Percentiles rank a stretch among this genome's conserved stretches.
phyloP scores from a whole-genome alignment of 2,329 filamentous ascomycete species.

The Ustilaginoidea virens region DNA sequence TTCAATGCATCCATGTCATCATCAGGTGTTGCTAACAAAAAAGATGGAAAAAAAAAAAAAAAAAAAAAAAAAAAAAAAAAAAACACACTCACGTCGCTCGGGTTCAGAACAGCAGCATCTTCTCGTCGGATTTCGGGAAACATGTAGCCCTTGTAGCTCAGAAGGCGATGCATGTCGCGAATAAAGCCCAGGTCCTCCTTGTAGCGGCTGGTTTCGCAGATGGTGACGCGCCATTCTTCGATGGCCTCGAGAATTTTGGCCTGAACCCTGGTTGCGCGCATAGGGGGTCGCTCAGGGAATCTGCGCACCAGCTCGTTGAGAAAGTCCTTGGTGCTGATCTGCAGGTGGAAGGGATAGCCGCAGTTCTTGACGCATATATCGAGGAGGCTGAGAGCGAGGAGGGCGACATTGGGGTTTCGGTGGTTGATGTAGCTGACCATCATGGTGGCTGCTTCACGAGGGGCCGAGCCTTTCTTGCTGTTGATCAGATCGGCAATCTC shows the following conservation, averaged over 20 bases:
- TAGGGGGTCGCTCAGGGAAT: slow-evolving; percentile 84
- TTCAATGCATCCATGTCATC: too few species aligned
- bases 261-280: slow-evolving; percentile 77
- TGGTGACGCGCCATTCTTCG: slow-evolving; percentile 95
- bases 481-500: slow-evolving; percentile 96
- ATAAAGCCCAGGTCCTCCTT: slow-evolving; percentile 96
- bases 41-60: too few species aligned
- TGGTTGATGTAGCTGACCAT: slow-evolving; percentile 95
- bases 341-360: slow-evolving; percentile 95
- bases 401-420: slow-evolving; percentile 85
- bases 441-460: slow-evolving; percentile 82
- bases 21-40: too few species aligned
- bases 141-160: slow-evolving; percentile 93
- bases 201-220: slow-evolving; percentile 95
- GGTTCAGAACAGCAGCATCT: slow-evolving; percentile 91
- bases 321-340: slow-evolving; percentile 98
- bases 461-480: slow-evolving; percentile 88
- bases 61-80: too few species aligned
- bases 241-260: slow-evolving; percentile 87
- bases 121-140: slow-evolving; percentile 88
- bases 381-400: slow-evolving; percentile 80
- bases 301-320: slow-evolving; percentile 93
- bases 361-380: slow-evolving; percentile 99
- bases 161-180: slow-evolving; percentile 86
- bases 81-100: slow-evolving; percentile 69